A percentile compares a stretch with the other conserved stretches of the same genome.
Evolutionary conservation across 1,139 yeast genomes (phyloP).

Genomic region (Suhomyces anneliseae): DNA sequence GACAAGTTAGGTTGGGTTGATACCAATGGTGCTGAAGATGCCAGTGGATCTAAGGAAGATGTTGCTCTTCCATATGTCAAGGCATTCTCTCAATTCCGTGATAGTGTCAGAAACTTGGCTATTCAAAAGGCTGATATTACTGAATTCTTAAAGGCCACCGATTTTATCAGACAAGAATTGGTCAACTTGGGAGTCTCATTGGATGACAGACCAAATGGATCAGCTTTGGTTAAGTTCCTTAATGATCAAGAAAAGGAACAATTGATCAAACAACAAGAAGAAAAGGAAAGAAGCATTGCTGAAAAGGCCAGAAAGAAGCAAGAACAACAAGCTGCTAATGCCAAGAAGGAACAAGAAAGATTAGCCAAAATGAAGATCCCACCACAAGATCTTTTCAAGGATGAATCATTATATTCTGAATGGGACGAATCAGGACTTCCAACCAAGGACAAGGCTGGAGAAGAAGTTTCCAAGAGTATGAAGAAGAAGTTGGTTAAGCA

Average conservation of each 20-base stretch:
- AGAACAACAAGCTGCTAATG: constrained; percentile 42
- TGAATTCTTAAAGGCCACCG: constrained; percentile 54
- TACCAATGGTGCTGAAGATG: constrained; percentile 18
- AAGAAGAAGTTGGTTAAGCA: constrained; percentile 77
- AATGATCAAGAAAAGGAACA: constrained; percentile 67
- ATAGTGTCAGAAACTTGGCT: constrained; percentile 71
- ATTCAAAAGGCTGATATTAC: constrained; percentile 58
- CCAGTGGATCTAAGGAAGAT: constrained; percentile 55
- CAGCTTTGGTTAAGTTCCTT: constrained; percentile 80
- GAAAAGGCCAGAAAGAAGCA: constrained; percentile 45
- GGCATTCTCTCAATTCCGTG: constrained; percentile 77
- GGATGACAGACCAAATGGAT: constrained; percentile 83
- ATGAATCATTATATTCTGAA: constrained; percentile 53
- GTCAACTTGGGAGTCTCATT: constrained; percentile 75
- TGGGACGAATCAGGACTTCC: constrained; percentile 92
- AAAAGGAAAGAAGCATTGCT: constrained; percentile 49
- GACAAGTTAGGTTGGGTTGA: constrained; percentile 83
- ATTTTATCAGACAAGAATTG: constrained; percentile 52
- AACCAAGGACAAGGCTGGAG: constrained; percentile 71
- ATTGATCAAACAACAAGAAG: constrained; percentile 60
- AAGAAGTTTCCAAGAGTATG: constrained; percentile 85
- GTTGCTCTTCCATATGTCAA: constrained; percentile 76
- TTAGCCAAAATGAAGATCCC: constrained; percentile 66
- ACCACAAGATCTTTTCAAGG: constrained; percentile 74
- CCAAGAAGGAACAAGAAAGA: constrained; percentile 65